phyloP scores from a whole-genome alignment of 805 yeast species.

The Cyberlindnera sargentensis region DNA sequence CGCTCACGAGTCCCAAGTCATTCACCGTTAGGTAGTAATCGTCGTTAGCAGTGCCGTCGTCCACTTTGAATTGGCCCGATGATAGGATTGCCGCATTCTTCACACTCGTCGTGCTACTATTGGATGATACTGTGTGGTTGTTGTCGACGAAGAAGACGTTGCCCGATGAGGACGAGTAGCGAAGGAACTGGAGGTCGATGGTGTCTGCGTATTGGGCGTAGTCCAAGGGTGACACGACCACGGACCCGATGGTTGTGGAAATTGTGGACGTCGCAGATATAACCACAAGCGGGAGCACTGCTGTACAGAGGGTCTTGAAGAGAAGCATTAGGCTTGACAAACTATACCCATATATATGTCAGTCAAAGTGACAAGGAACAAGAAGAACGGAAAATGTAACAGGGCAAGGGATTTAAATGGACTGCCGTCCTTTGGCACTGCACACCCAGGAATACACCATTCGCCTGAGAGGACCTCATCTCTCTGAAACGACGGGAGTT shows the following conservation, averaged over 20 bases:
- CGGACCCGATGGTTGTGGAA: constrained; percentile 11
- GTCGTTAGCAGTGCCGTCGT: not conserved
- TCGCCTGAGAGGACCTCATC: too few relatives aligned
- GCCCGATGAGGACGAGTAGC: constrained; percentile 8
- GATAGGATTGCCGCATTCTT: constrained; percentile 5
- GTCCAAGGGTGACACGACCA: constrained; percentile 15
- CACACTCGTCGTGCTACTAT: constrained; percentile 4
- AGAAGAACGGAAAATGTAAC: too few relatives aligned
- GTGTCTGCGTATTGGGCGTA: constrained; percentile 11
- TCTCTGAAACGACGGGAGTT: too few relatives aligned
- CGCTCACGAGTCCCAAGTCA: constrained; percentile 10
- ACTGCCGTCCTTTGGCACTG: too few relatives aligned
- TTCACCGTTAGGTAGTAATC: constrained; percentile 8
- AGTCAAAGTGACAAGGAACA: too few relatives aligned
- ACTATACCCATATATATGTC: too few relatives aligned
- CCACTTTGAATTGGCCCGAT: constrained; percentile 11
- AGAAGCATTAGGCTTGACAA: too few relatives aligned
- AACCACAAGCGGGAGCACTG: not conserved
- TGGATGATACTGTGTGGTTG: constrained; percentile 1
- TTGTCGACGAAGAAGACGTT: constrained; percentile 13
- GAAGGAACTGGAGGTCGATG: constrained; percentile 14
- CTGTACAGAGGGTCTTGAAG: too few relatives aligned
- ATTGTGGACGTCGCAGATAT: not conserved
- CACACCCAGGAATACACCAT: too few relatives aligned
- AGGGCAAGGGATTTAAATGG: too few relatives aligned